Evolutionary conservation across 2,329 filamentous ascomycete genomes (phyloP).

Genomic region (Rachicladosporium sp.): DNA sequence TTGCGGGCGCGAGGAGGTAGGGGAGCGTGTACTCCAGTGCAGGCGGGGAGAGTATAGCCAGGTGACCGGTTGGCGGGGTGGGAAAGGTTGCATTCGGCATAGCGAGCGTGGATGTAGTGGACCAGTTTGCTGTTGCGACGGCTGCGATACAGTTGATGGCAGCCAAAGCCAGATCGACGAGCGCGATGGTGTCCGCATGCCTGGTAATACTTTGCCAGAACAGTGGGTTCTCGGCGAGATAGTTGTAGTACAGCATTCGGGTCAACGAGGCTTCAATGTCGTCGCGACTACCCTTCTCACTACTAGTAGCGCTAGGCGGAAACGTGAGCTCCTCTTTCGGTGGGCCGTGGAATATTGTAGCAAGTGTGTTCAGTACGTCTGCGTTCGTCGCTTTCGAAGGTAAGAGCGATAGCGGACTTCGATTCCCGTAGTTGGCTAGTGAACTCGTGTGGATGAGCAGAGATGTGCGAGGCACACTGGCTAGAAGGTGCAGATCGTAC

Average conservation of each 20-base stretch:
- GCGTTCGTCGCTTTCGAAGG: slow-evolving; percentile 41
- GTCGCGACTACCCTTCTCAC: slow-evolving; percentile 13
- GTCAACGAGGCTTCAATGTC: slow-evolving; percentile 38
- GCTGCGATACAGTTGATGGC: slow-evolving; percentile 40
- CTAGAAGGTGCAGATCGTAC: slow-evolving; percentile 45
- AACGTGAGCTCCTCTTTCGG: slow-evolving; percentile 22
- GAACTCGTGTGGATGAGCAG: slow-evolving; percentile 31
- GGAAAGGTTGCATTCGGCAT: slow-evolving; percentile 17
- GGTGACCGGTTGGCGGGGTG: slow-evolving; percentile 30
- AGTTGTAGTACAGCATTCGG: slow-evolving; percentile 43
- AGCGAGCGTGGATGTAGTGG: slow-evolving; percentile 9
- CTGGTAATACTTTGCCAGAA: slow-evolving; percentile 41
- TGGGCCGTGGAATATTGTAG: slow-evolving; percentile 45
- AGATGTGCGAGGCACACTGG: slow-evolving; percentile 42
- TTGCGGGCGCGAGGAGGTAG: slow-evolving; percentile 44
- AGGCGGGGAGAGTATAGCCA: slow-evolving; percentile 40
- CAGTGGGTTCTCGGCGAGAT: slow-evolving; percentile 36
- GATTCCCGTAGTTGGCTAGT: slow-evolving; percentile 16
- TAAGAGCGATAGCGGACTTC: slow-evolving; percentile 35
- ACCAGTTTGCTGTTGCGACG: slow-evolving; percentile 45
- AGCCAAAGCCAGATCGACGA: slow-evolving; percentile 44
- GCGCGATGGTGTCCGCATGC: slow-evolving; percentile 44
- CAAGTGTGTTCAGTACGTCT: slow-evolving; percentile 43
- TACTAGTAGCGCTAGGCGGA: slow-evolving; percentile 12
- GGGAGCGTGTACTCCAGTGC: slow-evolving; percentile 40